Base-by-base conservation (phyloP, 73 alveolate genomes). In the Durusdinium trenchii region DNA sequence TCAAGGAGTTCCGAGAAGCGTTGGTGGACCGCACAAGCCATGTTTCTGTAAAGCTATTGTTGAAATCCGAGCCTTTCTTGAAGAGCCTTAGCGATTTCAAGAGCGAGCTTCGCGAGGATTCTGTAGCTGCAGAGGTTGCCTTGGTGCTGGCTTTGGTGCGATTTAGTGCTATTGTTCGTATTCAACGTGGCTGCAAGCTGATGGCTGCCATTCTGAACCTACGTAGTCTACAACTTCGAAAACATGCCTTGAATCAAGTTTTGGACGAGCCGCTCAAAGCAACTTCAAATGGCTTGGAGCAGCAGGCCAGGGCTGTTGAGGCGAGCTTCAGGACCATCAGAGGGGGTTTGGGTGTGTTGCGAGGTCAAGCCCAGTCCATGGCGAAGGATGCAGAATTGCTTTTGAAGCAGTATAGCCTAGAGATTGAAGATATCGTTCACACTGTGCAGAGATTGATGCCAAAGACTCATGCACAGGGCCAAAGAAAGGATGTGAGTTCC, bases 171-270 rank as follows among this genome's bases (percentile, higher is more conserved):
- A 57, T 82, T 67, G 47, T 48, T 47, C 92, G 92, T 0, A 48
- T 85, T 7, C 94, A 85, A 51, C 94, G 51, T 14, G 94, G 75
- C 18, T 89, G 96, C 52, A 40, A 89, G 54, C 42, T 89, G 60
- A 40, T 67, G 50, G 96, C 96, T 36, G 52, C 75, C 61, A n/a
- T 89, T 50, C 69, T 62, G 67, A 89, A 75, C 61, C 28, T 89
- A 30, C 96, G 96, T 52, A n/a, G 75, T 20, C 73, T 89, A 38
- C 96, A 89, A 46, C 86, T 89, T 47, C 96, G 96, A 30, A 89
- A 89, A 52, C 96, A 89, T 62, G 96, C 96, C 3, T 82, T 82
- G 92, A 82, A 82, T 48, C 92, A 71, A 47, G 32, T 82, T 35
- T 86, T 89, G 35, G 6, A 23, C 54, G 62, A 64, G 51, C 86